A percentile compares a stretch with the other conserved stretches of the same genome.
phyloP scores from a whole-genome alignment of 768 basidiomycete species.

The Kockovaella imperatae region DNA sequence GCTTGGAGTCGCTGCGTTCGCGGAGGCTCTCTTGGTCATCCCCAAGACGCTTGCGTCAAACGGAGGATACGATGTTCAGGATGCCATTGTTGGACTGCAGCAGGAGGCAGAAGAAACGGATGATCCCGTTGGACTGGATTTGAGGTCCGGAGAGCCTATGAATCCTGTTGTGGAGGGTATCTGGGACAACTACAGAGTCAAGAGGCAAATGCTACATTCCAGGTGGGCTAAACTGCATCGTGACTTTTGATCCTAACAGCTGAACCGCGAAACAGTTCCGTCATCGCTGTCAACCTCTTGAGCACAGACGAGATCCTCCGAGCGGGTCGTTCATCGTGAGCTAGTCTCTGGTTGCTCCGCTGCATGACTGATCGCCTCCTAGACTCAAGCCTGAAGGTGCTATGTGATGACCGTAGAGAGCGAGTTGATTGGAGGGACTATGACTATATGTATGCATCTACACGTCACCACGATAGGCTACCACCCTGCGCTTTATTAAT shows the following conservation, averaged over 20 bases:
- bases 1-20: conserved; percentile 94
- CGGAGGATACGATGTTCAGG: conserved; percentile 95
- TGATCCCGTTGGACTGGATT: conserved; percentile 85
- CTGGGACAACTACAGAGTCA: conserved; percentile 98
- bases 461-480: no score
- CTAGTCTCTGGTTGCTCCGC: no score
- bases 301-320: conserved; percentile 89
- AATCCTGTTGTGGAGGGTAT: conserved; percentile 93
- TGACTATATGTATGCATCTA: no score
- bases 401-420: no score
- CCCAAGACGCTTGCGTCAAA: conserved; percentile 95
- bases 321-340: conserved; percentile 45
- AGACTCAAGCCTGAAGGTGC: no score
- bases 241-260: neutral
- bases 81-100: conserved; percentile 83
- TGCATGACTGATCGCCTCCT: no score
- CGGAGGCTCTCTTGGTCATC: conserved; percentile 86
- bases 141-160: conserved; percentile 89
- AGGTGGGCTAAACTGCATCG: conserved; percentile 51
- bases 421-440: no score
- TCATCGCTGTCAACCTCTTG: conserved; percentile 85
- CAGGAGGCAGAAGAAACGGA: conserved; percentile 77
- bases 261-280: conserved; percentile 38
- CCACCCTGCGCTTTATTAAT: no score
- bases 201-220: conserved; percentile 96